These are phyloP conservation scores for Trichoderma reesei DNA, from an alignment of 495 filamentous ascomycete genomes.

Conservation along the genomic window DNA sequence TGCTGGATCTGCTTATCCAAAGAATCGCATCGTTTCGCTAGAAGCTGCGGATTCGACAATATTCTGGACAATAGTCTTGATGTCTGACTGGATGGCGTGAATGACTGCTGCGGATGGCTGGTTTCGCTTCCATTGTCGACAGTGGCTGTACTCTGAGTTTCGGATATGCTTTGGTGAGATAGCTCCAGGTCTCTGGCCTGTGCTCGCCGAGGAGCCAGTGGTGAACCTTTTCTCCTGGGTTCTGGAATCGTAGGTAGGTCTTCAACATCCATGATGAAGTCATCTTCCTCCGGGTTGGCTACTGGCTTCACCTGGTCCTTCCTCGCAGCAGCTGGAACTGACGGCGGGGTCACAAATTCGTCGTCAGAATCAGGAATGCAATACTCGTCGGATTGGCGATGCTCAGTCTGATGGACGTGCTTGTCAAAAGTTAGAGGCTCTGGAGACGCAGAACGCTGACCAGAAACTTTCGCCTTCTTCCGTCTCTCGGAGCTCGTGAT, in stretches of 20 bases:
- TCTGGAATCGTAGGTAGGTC: conserved; percentile 3
- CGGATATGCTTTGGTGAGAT: background rate
- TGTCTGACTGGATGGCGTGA: background rate
- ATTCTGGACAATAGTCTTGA: background rate
- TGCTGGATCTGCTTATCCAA: conserved; percentile 24
- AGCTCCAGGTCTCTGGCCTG: background rate
- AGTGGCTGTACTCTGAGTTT: background rate
- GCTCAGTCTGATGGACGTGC: background rate
- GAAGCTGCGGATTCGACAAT: background rate
- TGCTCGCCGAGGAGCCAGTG: background rate
- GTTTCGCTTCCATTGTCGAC: background rate
- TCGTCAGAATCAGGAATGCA: conserved; percentile 44
- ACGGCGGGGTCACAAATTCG: conserved; percentile 26
- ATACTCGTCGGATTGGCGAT: conserved; percentile 13
- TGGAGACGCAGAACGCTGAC: background rate
- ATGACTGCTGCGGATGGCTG: background rate
- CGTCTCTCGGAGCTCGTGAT: background rate
- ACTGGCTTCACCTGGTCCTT: background rate
- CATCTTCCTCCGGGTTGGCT: conserved; percentile 4
- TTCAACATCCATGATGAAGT: conserved; percentile 9
- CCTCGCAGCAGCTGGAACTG: conserved; percentile 15
- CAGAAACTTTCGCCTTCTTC: background rate
- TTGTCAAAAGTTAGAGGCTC: background rate
- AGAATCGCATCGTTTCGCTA: conserved; percentile 19
- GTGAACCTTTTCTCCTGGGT: background rate